Evolutionary conservation across 2,329 filamentous ascomycete species (phyloP).

Genomic region (Beauveria australis): DNA sequence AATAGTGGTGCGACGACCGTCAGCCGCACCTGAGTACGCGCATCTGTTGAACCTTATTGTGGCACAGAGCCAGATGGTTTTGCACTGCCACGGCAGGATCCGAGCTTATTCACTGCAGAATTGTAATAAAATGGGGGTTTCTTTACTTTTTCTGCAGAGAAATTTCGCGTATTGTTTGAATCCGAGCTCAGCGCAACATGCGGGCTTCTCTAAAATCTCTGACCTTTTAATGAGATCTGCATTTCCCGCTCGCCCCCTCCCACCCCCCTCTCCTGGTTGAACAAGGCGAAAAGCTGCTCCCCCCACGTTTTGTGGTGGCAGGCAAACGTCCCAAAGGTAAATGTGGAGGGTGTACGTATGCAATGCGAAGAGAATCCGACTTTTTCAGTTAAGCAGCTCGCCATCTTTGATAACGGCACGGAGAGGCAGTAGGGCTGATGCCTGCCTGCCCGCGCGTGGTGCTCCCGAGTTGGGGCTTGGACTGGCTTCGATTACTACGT

Average conservation of each 20-base stretch:
- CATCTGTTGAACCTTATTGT: not conserved
- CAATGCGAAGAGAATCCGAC: not conserved
- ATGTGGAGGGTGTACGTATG: not conserved
- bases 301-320: not conserved
- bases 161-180: too few relatives aligned
- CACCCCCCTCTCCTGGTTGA: too few relatives aligned
- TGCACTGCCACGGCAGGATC: not conserved
- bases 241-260: too few relatives aligned
- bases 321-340: too few relatives aligned
- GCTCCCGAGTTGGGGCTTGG: not conserved
- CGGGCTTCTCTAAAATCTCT: too few relatives aligned
- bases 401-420: not conserved
- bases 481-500: not conserved
- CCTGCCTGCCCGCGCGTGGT: not conserved
- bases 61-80: not conserved
- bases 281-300: not conserved
- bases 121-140: too few relatives aligned
- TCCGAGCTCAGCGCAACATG: too few relatives aligned
- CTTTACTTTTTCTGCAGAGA: too few relatives aligned
- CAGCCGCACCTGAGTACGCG: slow-evolving; percentile 1
- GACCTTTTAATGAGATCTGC: too few relatives aligned
- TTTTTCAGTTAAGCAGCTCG: not conserved
- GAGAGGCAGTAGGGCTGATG: not conserved
- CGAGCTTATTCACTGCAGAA: not conserved
- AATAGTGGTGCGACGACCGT: not conserved